A percentile compares a stretch with the other conserved stretches of the same genome.
Conservation (phyloP, 1,139 yeast genomes). For the Entelexis paramagnoliae region DNA sequence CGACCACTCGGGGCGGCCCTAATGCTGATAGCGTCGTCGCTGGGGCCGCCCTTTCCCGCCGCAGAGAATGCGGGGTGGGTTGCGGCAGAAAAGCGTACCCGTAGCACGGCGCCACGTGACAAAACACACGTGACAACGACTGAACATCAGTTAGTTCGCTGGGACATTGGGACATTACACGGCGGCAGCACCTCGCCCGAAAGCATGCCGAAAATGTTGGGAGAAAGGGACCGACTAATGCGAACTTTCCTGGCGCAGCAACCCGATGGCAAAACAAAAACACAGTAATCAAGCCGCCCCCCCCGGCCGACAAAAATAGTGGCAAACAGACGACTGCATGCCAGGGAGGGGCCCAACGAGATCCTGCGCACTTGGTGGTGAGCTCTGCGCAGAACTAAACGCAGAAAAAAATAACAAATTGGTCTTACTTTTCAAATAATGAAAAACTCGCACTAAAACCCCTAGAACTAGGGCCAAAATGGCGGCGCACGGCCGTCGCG, state of each 20-base stretch:
- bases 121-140: neutral
- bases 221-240: constrained; percentile 7
- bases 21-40: neutral
- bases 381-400: neutral
- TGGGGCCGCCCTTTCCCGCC: neutral
- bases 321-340: neutral
- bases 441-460: neutral
- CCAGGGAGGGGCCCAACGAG: neutral
- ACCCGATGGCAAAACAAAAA: neutral
- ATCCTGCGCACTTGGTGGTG: neutral
- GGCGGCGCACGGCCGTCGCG: neutral
- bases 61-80: neutral
- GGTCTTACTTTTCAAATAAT: neutral
- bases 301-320: neutral
- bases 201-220: constrained; percentile 7
- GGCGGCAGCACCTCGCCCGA: neutral
- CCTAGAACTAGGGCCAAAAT: neutral
- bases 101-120: neutral
- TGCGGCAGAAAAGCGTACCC: too few species aligned
- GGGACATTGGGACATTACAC: constrained; percentile 5
- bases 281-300: constrained; percentile 5
- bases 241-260: neutral
- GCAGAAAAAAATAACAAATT: neutral
- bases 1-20: too few species aligned
- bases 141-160: neutral